Conservation (phyloP, 2,329 filamentous ascomycete genomes). For the Zelopaecilomyces penicillatus region DNA sequence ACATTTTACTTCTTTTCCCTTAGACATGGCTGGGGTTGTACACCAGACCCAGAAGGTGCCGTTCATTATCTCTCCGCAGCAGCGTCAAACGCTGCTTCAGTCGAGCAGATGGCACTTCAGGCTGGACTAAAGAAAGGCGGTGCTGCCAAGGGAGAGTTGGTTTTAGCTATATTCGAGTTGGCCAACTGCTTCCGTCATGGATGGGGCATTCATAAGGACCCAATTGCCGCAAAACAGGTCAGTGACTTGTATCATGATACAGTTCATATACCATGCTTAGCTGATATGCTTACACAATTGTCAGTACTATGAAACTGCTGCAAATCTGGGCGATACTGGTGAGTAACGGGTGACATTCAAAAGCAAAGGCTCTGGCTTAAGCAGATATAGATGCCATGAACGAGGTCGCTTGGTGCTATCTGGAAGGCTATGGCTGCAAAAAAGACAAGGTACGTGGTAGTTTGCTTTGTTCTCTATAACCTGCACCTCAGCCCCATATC, state of each 20-base stretch:
- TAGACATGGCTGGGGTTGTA: constrained; percentile 90
- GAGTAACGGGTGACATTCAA: constrained; percentile 20
- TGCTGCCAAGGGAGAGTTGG: constrained; percentile 88
- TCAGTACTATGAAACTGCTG: constrained; percentile 95
- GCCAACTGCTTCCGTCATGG: constrained; percentile 89
- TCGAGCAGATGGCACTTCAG: constrained; percentile 77
- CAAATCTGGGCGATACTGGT: constrained; percentile 86
- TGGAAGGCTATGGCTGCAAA: constrained; percentile 92
- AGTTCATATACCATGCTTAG: background rate
- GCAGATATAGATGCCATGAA: constrained; percentile 76
- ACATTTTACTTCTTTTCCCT: constrained; percentile 1
- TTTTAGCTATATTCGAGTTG: constrained; percentile 92
- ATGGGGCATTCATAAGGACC: constrained; percentile 84
- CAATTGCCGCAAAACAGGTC: constrained; percentile 70
- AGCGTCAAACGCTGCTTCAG: constrained; percentile 78
- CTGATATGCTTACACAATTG: background rate
- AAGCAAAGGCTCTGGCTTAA: too few relatives aligned
- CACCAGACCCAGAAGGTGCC: constrained; percentile 61
- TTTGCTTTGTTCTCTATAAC: background rate
- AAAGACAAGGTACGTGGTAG: constrained; percentile 83
- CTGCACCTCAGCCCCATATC: background rate
- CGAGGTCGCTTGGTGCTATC: constrained; percentile 89
- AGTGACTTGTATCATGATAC: constrained; percentile 15
- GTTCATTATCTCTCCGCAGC: constrained; percentile 81
- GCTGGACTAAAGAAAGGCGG: constrained; percentile 90